phyloP scores from a whole-genome alignment of 108 stramenopile genomes.

The Asterionellopsis glacialis region DNA sequence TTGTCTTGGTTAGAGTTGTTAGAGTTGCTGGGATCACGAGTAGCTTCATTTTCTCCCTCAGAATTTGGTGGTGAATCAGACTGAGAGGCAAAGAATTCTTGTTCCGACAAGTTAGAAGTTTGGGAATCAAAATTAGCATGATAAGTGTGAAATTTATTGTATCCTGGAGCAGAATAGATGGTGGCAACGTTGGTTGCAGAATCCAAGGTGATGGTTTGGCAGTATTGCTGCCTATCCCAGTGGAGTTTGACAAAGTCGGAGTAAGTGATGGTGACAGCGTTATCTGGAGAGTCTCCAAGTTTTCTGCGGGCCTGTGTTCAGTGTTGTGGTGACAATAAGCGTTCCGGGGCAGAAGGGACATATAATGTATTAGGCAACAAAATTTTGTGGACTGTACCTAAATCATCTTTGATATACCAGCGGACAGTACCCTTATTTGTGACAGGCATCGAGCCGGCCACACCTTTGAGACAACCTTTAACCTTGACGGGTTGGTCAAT shows the following conservation, averaged over 20 bases:
- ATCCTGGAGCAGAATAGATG: slow-evolving; percentile 8
- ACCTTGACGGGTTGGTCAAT: no score
- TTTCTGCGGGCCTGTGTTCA: background rate
- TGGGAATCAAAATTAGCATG: background rate
- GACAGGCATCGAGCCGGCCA: background rate
- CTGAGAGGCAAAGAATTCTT: no score
- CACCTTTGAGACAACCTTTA: background rate
- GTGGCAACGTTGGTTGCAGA: slow-evolving; percentile 17
- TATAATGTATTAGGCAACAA: slow-evolving; percentile 2
- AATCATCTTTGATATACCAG: slow-evolving; percentile 9
- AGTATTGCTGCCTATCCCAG: slow-evolving; percentile 4
- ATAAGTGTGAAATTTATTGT: slow-evolving; percentile 9
- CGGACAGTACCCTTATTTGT: background rate
- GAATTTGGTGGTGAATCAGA: background rate
- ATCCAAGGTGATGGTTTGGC: background rate
- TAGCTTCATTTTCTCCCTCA: background rate
- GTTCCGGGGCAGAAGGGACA: background rate
- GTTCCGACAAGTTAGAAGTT: background rate
- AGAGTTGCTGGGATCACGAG: no score
- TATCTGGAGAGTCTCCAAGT: background rate
- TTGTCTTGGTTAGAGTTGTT: no score
- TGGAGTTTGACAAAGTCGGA: background rate
- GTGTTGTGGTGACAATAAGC: slow-evolving; percentile 11
- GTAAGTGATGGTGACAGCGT: background rate
- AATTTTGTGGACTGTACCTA: background rate